phyloP scores from a whole-genome alignment of 2,329 filamentous ascomycete genomes.

The Pseudopithomyces maydicus region DNA sequence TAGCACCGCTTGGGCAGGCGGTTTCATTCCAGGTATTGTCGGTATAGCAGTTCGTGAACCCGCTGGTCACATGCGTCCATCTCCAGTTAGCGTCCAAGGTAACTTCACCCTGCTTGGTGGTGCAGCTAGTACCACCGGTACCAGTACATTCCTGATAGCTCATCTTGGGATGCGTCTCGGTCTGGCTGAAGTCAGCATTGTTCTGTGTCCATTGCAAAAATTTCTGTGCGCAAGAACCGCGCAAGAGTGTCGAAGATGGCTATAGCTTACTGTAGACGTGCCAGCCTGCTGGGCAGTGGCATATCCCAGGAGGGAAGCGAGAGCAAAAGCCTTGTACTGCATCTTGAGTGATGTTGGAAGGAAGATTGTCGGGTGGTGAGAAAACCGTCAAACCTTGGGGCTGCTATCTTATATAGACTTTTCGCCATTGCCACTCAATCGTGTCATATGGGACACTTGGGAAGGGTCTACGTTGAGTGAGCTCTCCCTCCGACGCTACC shows the following conservation, averaged over 20 bases:
- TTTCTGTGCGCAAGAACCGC: neutral
- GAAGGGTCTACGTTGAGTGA: slow-evolving; percentile 25
- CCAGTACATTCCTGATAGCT: slow-evolving; percentile 48
- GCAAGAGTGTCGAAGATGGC: neutral
- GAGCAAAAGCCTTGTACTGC: slow-evolving; percentile 44
- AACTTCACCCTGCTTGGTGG: slow-evolving; percentile 41
- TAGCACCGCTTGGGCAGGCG: slow-evolving; percentile 45
- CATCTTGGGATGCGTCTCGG: slow-evolving; percentile 50
- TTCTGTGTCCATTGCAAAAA: neutral
- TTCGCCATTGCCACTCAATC: neutral
- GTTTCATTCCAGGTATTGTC: slow-evolving; percentile 51
- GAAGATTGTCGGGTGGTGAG: slow-evolving; percentile 34
- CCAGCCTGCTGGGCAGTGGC: slow-evolving; percentile 50
- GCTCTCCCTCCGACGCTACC: slow-evolving; percentile 10
- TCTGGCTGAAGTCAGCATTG: slow-evolving; percentile 13
- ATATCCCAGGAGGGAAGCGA: slow-evolving; percentile 47
- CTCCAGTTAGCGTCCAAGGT: slow-evolving; percentile 57
- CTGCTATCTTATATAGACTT: slow-evolving; percentile 35
- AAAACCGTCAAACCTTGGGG: slow-evolving; percentile 10
- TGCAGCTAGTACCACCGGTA: slow-evolving; percentile 46
- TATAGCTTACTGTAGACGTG: slow-evolving; percentile 26
- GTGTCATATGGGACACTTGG: slow-evolving; percentile 17
- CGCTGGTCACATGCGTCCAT: slow-evolving; percentile 52
- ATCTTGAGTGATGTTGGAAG: slow-evolving; percentile 38
- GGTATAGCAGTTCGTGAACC: slow-evolving; percentile 56